Evolutionary conservation across 495 filamentous ascomycete species (phyloP), one percentile per base, ranked within the genome.

Genomic region (Corynascus novoguineensis): DNA sequence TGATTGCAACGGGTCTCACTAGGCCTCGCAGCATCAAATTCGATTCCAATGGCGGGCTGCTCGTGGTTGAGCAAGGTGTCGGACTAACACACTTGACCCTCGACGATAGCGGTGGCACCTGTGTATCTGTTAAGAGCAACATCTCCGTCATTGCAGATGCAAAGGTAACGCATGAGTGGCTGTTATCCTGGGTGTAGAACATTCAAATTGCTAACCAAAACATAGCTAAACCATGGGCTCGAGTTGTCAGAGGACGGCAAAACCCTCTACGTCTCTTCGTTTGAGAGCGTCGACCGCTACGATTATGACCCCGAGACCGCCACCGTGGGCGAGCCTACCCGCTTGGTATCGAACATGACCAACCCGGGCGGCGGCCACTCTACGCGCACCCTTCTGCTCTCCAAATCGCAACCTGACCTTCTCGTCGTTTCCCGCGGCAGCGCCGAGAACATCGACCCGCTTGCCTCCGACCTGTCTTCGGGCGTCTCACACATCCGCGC

Each of bases 361-460:
- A 75, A 71, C 54, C 58, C 71, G 4, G 38, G 35, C 25, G n/a
- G 15, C 17, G 85, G 78, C 56, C 86, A 89, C 64, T 75, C 70
- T 15, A 83, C 85, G 2, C 77, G 87, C 14, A 89, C 87, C 0
- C 67, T 87, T 1, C 68, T 86, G 14, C 73, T 82, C 12, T 71
- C 77, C 28, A 64, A 72, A 17, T 75, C 76, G 21, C 65, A 73
- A 14, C 79, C 78, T 0, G 67, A 71, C 17, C 62, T 69, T 4
- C 71, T 89, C 0, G 62, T 90, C 27, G 77, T 89, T 29, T 86
- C 81, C 15, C 77, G 82, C 35, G 87, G 87, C 32, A 85, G 83
- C 51, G 70, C 69, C 22, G 61, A 67, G 0, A 89, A 90, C 60
- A 61, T 88, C 25, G 87, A 90, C 62, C 40, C 54, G 2, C 66